These are phyloP conservation scores for Leucogyrophana mollusca DNA, from an alignment of 768 basidiomycete species.

Conservation along the genomic window DNA sequence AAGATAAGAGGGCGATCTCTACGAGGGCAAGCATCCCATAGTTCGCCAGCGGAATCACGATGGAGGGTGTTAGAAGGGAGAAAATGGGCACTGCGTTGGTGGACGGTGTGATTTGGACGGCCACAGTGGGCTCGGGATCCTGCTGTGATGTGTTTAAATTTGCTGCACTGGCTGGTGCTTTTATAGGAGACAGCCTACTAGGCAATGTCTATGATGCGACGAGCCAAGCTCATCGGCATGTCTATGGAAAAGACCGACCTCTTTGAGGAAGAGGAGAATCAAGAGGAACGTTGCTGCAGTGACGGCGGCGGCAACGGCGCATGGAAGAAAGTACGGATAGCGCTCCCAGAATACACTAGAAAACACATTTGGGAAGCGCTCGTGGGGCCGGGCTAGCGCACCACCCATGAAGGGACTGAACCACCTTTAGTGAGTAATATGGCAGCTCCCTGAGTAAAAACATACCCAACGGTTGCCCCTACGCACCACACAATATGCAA, in stretches of 20 bases:
- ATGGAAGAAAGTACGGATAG: conserved; percentile 40
- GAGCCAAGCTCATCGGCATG: too few species aligned
- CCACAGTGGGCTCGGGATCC: too few species aligned
- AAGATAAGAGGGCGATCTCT: conserved; percentile 24
- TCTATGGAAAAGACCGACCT: conserved; percentile 27
- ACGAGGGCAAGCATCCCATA: conserved; percentile 25
- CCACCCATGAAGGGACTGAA: conserved; percentile 59
- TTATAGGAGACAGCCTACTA: too few species aligned
- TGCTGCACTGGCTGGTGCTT: too few species aligned
- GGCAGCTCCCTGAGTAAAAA: neutral
- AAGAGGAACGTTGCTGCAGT: conserved; percentile 13
- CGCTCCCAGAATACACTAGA: conserved; percentile 34
- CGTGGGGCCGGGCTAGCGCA: conserved; percentile 50
- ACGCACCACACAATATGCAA: conserved; percentile 38
- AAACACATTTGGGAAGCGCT: conserved; percentile 52
- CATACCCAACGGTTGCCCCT: conserved; percentile 31
- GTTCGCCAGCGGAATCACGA: conserved; percentile 26
- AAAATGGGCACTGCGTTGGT: conserved; percentile 12
- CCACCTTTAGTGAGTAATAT: neutral
- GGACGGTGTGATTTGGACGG: too few species aligned
- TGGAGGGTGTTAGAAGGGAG: conserved; percentile 14
- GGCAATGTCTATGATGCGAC: too few species aligned
- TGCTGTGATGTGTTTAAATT: too few species aligned
- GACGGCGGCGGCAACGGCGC: conserved; percentile 18
- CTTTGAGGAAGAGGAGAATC: conserved; percentile 24